phyloP scores from a whole-genome alignment of 805 yeast genomes.

The Candida cerambycidarum region DNA sequence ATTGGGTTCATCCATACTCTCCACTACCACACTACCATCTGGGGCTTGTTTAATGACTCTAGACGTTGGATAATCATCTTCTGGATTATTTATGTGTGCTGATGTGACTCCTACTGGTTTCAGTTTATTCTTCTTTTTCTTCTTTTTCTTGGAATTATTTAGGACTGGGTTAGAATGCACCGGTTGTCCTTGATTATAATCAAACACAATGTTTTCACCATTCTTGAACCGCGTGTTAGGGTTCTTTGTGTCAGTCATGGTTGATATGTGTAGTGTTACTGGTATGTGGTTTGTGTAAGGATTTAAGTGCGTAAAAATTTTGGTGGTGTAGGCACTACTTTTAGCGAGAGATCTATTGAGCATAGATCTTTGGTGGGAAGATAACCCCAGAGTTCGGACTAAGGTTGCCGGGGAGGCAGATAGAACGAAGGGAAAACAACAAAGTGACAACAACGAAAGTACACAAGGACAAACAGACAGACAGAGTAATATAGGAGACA shows the following conservation, averaged over 20 bases:
- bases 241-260: constrained; percentile 4
- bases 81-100: constrained; percentile 53
- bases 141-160: constrained; percentile 13
- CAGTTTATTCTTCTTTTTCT: constrained; percentile 33
- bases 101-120: constrained; percentile 23
- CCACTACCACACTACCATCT: constrained; percentile 77
- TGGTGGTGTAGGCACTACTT: not conserved
- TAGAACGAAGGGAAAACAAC: too few relatives aligned
- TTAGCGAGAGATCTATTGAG: too few relatives aligned
- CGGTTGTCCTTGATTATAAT: constrained; percentile 15
- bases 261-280: not conserved
- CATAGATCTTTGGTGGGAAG: too few relatives aligned
- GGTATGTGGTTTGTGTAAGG: not conserved
- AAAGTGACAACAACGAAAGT: too few relatives aligned
- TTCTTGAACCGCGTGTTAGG: constrained; percentile 9
- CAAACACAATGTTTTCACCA: constrained; percentile 39
- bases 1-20: constrained; percentile 41
- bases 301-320: constrained; percentile 3
- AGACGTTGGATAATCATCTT: constrained; percentile 68
- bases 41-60: constrained; percentile 68
- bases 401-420: too few relatives aligned
- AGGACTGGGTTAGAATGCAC: constrained; percentile 6
- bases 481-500: too few relatives aligned
- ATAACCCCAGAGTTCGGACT: too few relatives aligned
- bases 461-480: too few relatives aligned